Base-by-base conservation (phyloP, 169 alveolate genomes). In the Perkinsus chesapeaki region DNA sequence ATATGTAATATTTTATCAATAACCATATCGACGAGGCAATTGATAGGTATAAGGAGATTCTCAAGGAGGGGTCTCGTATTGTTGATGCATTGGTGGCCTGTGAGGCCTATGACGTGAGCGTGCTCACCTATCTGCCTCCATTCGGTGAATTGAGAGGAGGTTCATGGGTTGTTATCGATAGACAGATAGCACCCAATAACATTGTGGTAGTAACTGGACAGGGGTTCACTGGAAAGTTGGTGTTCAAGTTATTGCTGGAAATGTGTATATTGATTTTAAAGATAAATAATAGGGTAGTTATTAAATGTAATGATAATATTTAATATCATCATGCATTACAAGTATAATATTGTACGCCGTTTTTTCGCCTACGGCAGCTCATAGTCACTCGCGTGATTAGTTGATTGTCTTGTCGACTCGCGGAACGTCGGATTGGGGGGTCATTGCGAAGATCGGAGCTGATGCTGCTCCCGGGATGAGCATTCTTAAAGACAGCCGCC, bases 111-210 rank as follows among this genome's bases (percentile, higher is more conserved):
- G 82, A 60, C 27, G 82, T 60, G 7, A 39, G 94, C 94, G 91
- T 93, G 95, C 92, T 93, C 31, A 91, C 93, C 38, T 93, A 93
- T 72, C 91, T 93, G n/a, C 95, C 95, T 34, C 95, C 95, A 19
- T 92, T 90, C 31, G 95, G 95, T 3, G 95, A 93, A 92, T 48
- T 93, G 7, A 72, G 95, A 39, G 95, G 95, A 39, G 95, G 95
- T 43, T 93, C 95, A 39, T 93, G 95, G 95, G 95, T 93, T 16
- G 95, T 93, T 36, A 91, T 93, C 9, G 95, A 93, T 39, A 92
- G 92, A 27, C 92, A 93, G 37, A 91, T 93, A 27, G 93, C 92
- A 38, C 95, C 95, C 31, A 60, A 60, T 60, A 60, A 60, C 27
- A 60, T 60, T 60, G 82, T 60, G 82, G 82, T 60, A 60, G 82